Evolutionary conservation across 805 yeast species (phyloP), one percentile per base, ranked within the genome.

Genomic region (Cyberlindnera meyerae): DNA sequence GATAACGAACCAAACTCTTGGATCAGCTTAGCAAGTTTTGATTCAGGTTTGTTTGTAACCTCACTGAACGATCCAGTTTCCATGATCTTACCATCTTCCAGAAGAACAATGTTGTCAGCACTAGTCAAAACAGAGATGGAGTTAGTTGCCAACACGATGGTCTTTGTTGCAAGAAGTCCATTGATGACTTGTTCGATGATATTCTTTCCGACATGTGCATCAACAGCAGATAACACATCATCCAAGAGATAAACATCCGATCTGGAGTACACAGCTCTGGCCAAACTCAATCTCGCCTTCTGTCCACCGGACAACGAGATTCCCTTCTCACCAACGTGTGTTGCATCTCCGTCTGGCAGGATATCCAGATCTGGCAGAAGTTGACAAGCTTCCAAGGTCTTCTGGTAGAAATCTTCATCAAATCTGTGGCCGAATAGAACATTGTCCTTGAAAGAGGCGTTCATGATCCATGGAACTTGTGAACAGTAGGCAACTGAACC

Each of bases 401-500:
- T 71, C 27, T 80, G 74, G 62, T 93, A 93, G 52, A 88, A 89
- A 3, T 71, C 82, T 12, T 82, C 73, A 52, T 93, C 97, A 56
- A 65, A 85, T 47, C 71, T 79, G 55, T 81, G 86, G 15, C 98
- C 97, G 63, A 93, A 93, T 34, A 88, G 60, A 53, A 93, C 84
- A 55, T 93, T 93, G 24, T 90, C 96, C 51, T 76, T 81, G 6
- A 93, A 88, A 3, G 94, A 71, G 20, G 95, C 97, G 57, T 93
- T 93, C 82, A 87, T 82, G 44, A 93, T 88, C 97, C 98, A 93
- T 1, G 98, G 93, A 24, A 82, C 79, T 62, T 89, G 97, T 3
- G 96, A 78, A 27, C 83, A 95, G 58, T 89, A 90, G 0, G 96
- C 96, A 5, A 84, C 86, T 17, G 70, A 61, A 24, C 97, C 97